Evolutionary conservation across 441 rosid species (phyloP), one percentile per base, ranked within the genome.

Genomic region (Theobroma grandiflorum): DNA sequence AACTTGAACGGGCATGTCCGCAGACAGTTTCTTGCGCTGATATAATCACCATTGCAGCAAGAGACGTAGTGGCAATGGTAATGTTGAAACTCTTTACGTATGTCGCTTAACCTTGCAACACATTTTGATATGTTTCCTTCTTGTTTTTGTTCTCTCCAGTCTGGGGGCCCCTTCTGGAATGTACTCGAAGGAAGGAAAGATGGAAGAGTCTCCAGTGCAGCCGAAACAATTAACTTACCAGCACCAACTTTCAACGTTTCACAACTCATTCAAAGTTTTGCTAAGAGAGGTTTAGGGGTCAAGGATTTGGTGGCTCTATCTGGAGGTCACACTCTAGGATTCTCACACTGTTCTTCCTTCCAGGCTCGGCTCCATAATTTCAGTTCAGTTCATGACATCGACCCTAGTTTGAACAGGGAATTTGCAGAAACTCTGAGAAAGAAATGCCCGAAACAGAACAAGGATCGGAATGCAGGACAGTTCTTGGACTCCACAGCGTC

Each of bases 331-430:
- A 89, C 93, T 3, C 42, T 93, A 49, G 96, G 97, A 6, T 89
- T 92, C 83, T 91, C 95, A 3, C 98, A 92, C 68, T 95, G 97
- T 67, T 91, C 98, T 73, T 94, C 98, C 26, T 92, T 93, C 33
- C 80, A 88, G 82, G 50, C 86, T 2, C 87, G 97, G 76, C 87
- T 94, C 75, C 88, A 62, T 74, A 88, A 88, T 79, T 92, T 94
- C 74, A 89, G 88, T 81, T 83, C 88, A 37, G 10, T 85, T 59
- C 91, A 89, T 22, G 89, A 89, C 40, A 58, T 82, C 33, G 97
- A 95, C 84, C 94, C 97, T 3, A 88, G 78, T 0, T 88, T 94
- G 86, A 86, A 90, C 82, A 62, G 18, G 4, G 83, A 78, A 11
- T 87, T 93, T 10, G 94, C 89, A 0, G 76, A 69, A 80, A 79